These are phyloP conservation scores for Davidsoniella australis DNA, from an alignment of 2,329 filamentous ascomycete species.

Conservation along the genomic window DNA sequence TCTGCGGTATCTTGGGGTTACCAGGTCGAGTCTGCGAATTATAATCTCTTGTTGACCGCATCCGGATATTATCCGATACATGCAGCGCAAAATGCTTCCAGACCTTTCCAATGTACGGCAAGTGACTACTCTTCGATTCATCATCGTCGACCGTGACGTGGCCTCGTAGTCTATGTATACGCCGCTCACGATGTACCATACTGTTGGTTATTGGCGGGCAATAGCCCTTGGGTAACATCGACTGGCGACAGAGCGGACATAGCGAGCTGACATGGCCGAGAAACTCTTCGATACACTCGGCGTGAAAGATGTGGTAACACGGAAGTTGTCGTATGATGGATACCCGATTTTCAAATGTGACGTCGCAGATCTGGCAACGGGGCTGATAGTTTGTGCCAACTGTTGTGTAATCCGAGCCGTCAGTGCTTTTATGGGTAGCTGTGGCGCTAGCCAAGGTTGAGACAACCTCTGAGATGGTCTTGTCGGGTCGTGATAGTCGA, in stretches of 20 bases:
- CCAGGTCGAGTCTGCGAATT: no score
- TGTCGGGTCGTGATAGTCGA: background rate
- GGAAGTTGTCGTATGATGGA: conserved; percentile 70
- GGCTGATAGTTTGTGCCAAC: conserved; percentile 51
- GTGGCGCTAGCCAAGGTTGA: conserved; percentile 17
- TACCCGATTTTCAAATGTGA: conserved; percentile 52
- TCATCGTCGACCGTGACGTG: conserved; percentile 29
- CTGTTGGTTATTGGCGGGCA: conserved; percentile 60
- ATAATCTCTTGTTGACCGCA: no score
- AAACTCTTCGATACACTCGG: conserved; percentile 78
- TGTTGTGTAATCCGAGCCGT: conserved; percentile 8
- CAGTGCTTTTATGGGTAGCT: conserved; percentile 12
- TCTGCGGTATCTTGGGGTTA: no score
- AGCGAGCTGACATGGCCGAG: conserved; percentile 63
- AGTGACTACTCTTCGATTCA: conserved; percentile 1
- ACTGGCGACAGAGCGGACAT: conserved; percentile 81
- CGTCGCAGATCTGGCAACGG: conserved; percentile 78
- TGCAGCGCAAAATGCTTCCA: no score
- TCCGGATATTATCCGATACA: no score
- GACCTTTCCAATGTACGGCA: no score
- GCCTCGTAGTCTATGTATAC: conserved; percentile 43
- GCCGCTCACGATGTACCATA: conserved; percentile 70
- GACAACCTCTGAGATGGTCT: background rate
- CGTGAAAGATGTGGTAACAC: conserved; percentile 87
- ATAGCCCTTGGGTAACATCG: conserved; percentile 52